Evolutionary conservation across 1,284 basidiomycete genomes (phyloP), one percentile per base, ranked within the genome.

Genomic region (Ustilago bromivora): DNA sequence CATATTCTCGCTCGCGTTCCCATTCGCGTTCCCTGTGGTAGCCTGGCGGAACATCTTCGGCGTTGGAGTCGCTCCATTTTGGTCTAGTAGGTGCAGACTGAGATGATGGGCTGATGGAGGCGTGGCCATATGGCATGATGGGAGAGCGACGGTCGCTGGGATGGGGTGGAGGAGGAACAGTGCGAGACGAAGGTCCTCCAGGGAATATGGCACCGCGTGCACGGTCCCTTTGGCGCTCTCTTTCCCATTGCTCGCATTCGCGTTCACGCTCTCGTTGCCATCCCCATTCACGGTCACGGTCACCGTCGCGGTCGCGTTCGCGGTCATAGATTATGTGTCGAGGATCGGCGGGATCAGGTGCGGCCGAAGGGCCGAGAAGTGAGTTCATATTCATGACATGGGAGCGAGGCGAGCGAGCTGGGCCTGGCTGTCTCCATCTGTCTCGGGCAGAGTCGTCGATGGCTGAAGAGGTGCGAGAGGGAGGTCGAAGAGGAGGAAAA

Each of bases 351-450:
- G 55, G 4, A 4, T 76, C 69, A 38, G 57, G 31, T 5, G 62
- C 35, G 12, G 59, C 64, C 12, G 72, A 61, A 9, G 77, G 77
- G 2, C 79, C 79, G 40, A 81, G 78, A 34, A 81, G 71, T 9
- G 79, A 81, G 62, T 66, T 77, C 79, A 81, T 81, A 63, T 79
- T 81, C 79, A 81, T 81, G 35, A 72, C 65, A 38, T 81, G 77
- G 58, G 65, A 70, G 38, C 79, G 57, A 38, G 67, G 67, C 2
- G 66, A 54, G 4, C 69, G 62, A 7, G 57, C 56, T 23, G 71
- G 46, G 17, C 60, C 49, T 1, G 74, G 41, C 35, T 57, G 75
- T 5, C 71, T 47, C 67, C 71, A 78, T 1, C 71, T 67, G 3
- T 77, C 75, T 23, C 71, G 57, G 6, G 11, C 43, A 19, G 43